Evolutionary conservation across 352 stramenopile species (phyloP).

Genomic region (Elongisporangium anandrum): DNA sequence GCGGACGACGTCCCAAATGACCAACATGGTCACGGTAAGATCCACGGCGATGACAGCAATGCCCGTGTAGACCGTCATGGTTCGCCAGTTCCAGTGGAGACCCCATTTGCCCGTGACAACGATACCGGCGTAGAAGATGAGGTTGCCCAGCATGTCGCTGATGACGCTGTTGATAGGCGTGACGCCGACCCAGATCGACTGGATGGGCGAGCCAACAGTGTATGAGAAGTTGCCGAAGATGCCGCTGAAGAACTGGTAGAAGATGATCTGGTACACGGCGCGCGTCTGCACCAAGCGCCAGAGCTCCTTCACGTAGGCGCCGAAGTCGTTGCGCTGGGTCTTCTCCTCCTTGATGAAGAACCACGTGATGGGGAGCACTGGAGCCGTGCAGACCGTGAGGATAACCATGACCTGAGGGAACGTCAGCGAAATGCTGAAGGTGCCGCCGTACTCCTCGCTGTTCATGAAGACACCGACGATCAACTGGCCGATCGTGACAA

Average conservation of each 20-base stretch:
- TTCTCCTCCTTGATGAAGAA: conserved; percentile 42
- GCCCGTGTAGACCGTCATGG: conserved; percentile 20
- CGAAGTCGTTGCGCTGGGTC: conserved; percentile 12
- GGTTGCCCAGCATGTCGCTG: conserved; percentile 18
- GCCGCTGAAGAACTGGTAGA: conserved; percentile 29
- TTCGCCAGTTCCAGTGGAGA: conserved; percentile 35
- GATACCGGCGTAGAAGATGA: conserved; percentile 19
- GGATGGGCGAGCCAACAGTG: conserved; percentile 18
- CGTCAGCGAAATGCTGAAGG: conserved; percentile 32
- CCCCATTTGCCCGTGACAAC: conserved; percentile 25
- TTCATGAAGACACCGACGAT: conserved; percentile 40
- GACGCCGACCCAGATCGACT: conserved; percentile 23
- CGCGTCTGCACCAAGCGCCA: conserved; percentile 29
- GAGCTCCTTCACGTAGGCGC: conserved; percentile 21
- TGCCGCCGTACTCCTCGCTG: conserved; percentile 33
- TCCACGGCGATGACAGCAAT: conserved; percentile 18
- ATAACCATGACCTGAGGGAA: conserved; percentile 30
- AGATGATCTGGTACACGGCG: conserved; percentile 33
- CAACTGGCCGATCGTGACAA: conserved; percentile 21
- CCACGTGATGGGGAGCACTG: conserved; percentile 26
- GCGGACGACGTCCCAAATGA: conserved; percentile 27
- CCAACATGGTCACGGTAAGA: conserved; percentile 14
- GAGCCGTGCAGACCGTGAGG: conserved; percentile 11
- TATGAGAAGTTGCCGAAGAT: conserved; percentile 28
- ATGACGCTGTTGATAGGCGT: conserved; percentile 28